A percentile compares a stretch with the other conserved stretches of the same genome.
Evolutionary conservation across 2,329 filamentous ascomycete genomes (phyloP).

Genomic region (Cytospora paraplurivora): DNA sequence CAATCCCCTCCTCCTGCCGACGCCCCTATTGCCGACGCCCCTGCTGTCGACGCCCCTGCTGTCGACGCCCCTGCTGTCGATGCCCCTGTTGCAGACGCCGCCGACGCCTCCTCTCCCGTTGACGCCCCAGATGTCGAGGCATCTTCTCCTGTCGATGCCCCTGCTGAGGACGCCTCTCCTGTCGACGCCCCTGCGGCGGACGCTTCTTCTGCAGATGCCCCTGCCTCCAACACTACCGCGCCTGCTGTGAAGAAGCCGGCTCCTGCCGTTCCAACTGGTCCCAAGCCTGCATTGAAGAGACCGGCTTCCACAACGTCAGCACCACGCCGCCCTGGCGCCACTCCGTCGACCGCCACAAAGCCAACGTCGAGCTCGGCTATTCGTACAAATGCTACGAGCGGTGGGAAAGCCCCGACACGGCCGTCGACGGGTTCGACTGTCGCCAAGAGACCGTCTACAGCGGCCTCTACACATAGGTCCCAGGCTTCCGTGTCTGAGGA

Average conservation of each 20-base stretch:
- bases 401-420: constrained; percentile 38
- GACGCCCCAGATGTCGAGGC: constrained; percentile 23
- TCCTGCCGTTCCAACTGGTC: constrained; percentile 18
- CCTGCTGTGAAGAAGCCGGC: constrained; percentile 24
- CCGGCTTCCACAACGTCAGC: constrained; percentile 32
- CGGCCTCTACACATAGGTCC: constrained; percentile 36
- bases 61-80: constrained; percentile 14
- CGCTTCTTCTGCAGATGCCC: neutral
- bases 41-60: neutral
- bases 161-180: constrained; percentile 13
- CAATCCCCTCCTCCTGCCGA: constrained; percentile 12
- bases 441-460: constrained; percentile 37
- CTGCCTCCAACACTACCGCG: constrained; percentile 9
- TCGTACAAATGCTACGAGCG: constrained; percentile 34
- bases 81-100: neutral
- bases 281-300: constrained; percentile 31
- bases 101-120: constrained; percentile 27
- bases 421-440: constrained; percentile 34
- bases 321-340: constrained; percentile 33
- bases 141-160: constrained; percentile 11
- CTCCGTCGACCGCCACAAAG: constrained; percentile 36
- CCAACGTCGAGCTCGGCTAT: constrained; percentile 35
- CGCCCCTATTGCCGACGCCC: neutral
- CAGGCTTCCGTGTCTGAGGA: constrained; percentile 42
- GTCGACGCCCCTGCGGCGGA: constrained; percentile 5